Base-by-base conservation (phyloP, 139 green algal genomes). In the Volvox reticuliferus region DNA sequence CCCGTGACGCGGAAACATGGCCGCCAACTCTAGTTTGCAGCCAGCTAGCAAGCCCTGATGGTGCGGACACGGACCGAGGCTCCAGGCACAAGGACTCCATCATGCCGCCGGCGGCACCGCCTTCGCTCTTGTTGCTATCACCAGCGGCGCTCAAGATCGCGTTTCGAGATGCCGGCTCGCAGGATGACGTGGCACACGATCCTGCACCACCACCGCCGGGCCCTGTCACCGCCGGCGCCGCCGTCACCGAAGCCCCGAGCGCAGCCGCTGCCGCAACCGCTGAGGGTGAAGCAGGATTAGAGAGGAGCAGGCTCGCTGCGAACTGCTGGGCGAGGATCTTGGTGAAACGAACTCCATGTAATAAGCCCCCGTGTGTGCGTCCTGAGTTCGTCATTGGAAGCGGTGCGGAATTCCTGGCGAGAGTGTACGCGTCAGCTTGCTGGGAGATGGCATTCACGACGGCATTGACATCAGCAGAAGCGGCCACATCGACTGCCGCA, bases 251-350 rank as follows among this genome's bases (percentile, higher is more conserved):
- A 14, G 44, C 44, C 44, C 44, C 44, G 44, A 55, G 44, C 44
- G 71, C 71, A 14, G 22, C 20, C 14, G 71, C 26, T 18, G 71
- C 71, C 21, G 71, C 71, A 30, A 30, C 32, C 14, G 71, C 20
- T 18, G 71, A 79, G 14, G 71, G 71, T 18, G 71, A 79, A 1
- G 71, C 24, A 20, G 71, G 71, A n/a, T 79, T 79, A 30, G 26
- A 20, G 71, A 30, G 14, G 5, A 79, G 24, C 71, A 79, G 71
- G 21, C 71, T 35, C 26, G 71, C 71, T 20, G 71, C 71, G 30
- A 81, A 81, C 75, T 81, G 75, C 75, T 81, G 32, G 20, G 75
- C 75, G 32, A 81, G 75, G 75, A 81, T 81, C 75, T 81, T 81
- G 32, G 75, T 81, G 75, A 81, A 81, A 5, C 75, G 75, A 0